phyloP scores from a whole-genome alignment of 2,329 filamentous ascomycete species.

The Diaporthe citriasiana region DNA sequence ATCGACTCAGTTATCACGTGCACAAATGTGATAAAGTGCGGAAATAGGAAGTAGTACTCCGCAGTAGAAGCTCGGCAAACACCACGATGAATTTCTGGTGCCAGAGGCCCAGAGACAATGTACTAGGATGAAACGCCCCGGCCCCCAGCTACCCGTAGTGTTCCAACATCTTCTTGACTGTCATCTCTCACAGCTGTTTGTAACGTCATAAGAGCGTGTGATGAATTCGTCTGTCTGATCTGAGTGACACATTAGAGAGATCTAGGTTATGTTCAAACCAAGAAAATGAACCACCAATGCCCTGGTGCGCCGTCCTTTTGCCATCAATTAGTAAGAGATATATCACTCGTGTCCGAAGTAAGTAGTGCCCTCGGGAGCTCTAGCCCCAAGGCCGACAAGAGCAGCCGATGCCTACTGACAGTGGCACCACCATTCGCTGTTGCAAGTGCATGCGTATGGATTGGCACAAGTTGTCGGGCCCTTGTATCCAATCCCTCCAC shows the following conservation, averaged over 20 bases:
- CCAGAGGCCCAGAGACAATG: neutral
- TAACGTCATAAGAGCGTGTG: neutral
- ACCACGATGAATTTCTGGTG: neutral
- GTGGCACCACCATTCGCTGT: constrained; percentile 40
- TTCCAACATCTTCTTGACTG: neutral
- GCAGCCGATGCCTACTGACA: constrained; percentile 28
- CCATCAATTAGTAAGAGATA: neutral
- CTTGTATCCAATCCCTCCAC: constrained; percentile 33
- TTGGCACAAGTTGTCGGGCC: constrained; percentile 36
- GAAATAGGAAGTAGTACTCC: neutral
- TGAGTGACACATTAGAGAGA: neutral
- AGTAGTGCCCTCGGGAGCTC: neutral
- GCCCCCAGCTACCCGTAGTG: no score
- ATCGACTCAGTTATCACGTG: neutral
- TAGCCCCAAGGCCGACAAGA: neutral
- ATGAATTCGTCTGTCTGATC: neutral
- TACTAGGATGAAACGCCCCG: constrained; percentile 1
- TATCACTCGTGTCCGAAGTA: neutral
- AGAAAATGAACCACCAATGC: neutral
- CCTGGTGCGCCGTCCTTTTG: no score
- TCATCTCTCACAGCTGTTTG: neutral
- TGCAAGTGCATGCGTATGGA: constrained; percentile 34
- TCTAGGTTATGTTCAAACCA: neutral
- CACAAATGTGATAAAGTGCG: neutral
- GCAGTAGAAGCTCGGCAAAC: neutral